Percentiles rank a stretch among this genome's conserved stretches.
These are phyloP conservation scores for Lentinula novae-zelandiae DNA, from an alignment of 1,284 basidiomycete genomes.

Conservation along the genomic window DNA sequence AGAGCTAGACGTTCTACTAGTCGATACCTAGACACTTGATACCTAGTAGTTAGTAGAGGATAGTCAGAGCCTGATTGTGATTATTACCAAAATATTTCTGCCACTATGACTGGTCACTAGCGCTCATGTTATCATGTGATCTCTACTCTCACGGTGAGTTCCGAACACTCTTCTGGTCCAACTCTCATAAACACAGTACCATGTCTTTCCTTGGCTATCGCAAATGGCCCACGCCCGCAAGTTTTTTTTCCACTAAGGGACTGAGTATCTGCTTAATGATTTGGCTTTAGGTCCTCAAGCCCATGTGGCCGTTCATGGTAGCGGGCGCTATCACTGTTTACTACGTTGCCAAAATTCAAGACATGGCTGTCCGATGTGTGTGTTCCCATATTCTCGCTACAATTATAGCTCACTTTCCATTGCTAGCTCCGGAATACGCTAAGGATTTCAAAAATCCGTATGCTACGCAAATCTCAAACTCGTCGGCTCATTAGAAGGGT, in stretches of 20 bases:
- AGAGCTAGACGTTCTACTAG: background rate
- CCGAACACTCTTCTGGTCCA: background rate
- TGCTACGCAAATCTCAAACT: slow-evolving; percentile 66
- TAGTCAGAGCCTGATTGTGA: no score
- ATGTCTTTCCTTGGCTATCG: slow-evolving; percentile 77
- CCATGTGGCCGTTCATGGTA: slow-evolving; percentile 74
- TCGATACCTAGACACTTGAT: no score
- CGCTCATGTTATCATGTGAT: background rate
- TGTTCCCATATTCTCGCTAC: slow-evolving; percentile 19
- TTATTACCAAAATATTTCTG: no score
- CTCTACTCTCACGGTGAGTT: background rate
- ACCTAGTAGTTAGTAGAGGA: no score
- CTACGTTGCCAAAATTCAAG: slow-evolving; percentile 61
- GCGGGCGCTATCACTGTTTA: slow-evolving; percentile 63
- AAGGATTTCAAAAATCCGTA: slow-evolving; percentile 80
- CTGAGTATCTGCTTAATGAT: slow-evolving; percentile 9
- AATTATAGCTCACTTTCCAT: background rate
- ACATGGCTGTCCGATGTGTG: slow-evolving; percentile 65
- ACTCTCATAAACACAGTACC: slow-evolving; percentile 17
- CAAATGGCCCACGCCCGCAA: slow-evolving; percentile 73
- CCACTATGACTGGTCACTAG: no score
- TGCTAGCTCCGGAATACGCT: slow-evolving; percentile 59
- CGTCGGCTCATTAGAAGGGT: slow-evolving; percentile 22
- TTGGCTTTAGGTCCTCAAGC: slow-evolving; percentile 53
- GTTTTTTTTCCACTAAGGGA: slow-evolving; percentile 21